These are phyloP conservation scores for Fusarium duplospermum DNA, from an alignment of 2,329 filamentous ascomycete species.

Conservation along the genomic window DNA sequence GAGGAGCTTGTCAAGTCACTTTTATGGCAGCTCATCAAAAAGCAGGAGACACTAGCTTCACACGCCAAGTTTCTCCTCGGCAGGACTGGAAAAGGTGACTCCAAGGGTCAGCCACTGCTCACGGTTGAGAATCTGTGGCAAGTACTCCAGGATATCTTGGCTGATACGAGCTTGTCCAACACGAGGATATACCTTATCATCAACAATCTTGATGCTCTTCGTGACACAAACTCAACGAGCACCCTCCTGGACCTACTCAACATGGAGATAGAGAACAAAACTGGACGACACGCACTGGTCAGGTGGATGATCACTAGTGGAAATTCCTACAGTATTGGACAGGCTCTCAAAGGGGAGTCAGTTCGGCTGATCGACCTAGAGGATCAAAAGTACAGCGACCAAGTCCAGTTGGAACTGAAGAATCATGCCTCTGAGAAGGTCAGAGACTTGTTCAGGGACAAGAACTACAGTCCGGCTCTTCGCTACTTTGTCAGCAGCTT, in stretches of 20 bases:
- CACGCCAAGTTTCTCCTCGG: conserved; percentile 51
- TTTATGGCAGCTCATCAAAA: conserved; percentile 51
- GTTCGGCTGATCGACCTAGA: conserved; percentile 33
- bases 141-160: conserved; percentile 55
- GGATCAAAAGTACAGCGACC: conserved; percentile 31
- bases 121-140: conserved; percentile 50
- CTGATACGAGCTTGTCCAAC: conserved; percentile 42
- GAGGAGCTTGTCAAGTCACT: conserved; percentile 56
- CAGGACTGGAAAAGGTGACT: conserved; percentile 29
- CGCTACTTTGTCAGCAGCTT: conserved; percentile 56
- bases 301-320: conserved; percentile 57
- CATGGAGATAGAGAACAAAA: conserved; percentile 8
- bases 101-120: conserved; percentile 12
- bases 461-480: conserved; percentile 56
- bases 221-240: conserved; percentile 40
- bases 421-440: conserved; percentile 52
- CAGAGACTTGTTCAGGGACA: conserved; percentile 46
- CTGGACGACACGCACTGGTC: conserved; percentile 16
- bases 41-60: conserved; percentile 48
- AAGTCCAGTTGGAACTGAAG: conserved; percentile 32
- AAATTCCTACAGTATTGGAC: conserved; percentile 16
- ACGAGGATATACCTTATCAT: conserved; percentile 53
- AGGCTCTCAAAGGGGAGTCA: conserved; percentile 3
- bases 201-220: conserved; percentile 55
- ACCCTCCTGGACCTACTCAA: conserved; percentile 17